These are phyloP conservation scores for Arabis hirsuta DNA, from an alignment of 345 rosid species.

Conservation along the genomic window DNA sequence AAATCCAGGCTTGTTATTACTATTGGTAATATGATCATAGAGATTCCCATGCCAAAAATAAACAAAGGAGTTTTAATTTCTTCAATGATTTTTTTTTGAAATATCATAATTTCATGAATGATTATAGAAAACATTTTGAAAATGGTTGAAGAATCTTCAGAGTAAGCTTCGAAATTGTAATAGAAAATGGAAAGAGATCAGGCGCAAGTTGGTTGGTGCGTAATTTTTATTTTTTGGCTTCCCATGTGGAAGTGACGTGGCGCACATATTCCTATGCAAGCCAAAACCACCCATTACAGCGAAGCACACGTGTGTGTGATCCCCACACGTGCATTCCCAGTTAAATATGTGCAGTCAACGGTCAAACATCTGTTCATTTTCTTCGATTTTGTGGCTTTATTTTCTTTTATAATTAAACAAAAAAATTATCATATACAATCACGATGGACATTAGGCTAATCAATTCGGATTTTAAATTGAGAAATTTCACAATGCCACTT, in stretches of 20 bases:
- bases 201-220: slow-evolving; percentile 30
- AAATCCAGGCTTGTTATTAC: not conserved
- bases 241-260: slow-evolving; percentile 45
- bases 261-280: slow-evolving; percentile 33
- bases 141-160: slow-evolving; percentile 32
- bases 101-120: not conserved
- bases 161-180: slow-evolving; percentile 28
- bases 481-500: no score
- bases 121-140: slow-evolving; percentile 2
- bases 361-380: slow-evolving; percentile 32
- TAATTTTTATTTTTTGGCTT: not conserved
- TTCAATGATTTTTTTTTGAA: not conserved
- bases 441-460: no score
- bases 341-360: slow-evolving; percentile 24
- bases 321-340: slow-evolving; percentile 37
- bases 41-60: slow-evolving; percentile 40
- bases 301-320: slow-evolving; percentile 38
- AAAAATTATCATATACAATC: not conserved
- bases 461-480: no score
- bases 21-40: slow-evolving; percentile 1
- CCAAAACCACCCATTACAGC: slow-evolving; percentile 38
- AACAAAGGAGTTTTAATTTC: slow-evolving; percentile 5
- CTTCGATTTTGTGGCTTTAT: not conserved
- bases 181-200: slow-evolving; percentile 19
- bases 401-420: not conserved